These are phyloP conservation scores for Pichia sp. DNA, from an alignment of 1,139 yeast species.

Conservation along the genomic window DNA sequence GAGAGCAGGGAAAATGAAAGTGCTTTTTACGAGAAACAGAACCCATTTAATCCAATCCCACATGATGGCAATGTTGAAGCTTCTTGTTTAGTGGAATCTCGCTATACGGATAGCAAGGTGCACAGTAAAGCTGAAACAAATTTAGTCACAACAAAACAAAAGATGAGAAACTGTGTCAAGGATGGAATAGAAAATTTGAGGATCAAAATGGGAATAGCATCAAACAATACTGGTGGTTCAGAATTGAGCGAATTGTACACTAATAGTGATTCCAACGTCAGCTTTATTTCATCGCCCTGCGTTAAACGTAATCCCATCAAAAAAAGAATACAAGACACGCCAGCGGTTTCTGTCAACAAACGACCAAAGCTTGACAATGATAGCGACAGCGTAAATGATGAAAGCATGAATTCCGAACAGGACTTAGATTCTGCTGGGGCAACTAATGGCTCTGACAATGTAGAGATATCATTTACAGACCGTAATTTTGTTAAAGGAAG, in stretches of 20 bases:
- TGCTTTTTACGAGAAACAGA: too few species aligned
- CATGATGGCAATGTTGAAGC: too few species aligned
- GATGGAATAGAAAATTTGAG: too few species aligned
- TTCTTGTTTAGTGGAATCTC: too few species aligned
- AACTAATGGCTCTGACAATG: neutral
- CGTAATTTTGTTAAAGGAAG: neutral
- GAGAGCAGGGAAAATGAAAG: too few species aligned
- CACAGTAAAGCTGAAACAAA: too few species aligned
- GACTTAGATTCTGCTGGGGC: neutral
- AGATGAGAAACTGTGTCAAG: too few species aligned
- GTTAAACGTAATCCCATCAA: constrained; percentile 1
- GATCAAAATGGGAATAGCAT: neutral
- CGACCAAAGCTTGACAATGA: neutral
- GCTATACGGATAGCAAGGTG: too few species aligned
- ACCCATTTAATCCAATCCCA: too few species aligned
- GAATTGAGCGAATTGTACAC: neutral
- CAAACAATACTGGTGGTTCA: neutral
- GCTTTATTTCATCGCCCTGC: constrained; percentile 10
- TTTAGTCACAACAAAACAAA: too few species aligned
- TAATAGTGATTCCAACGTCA: neutral
- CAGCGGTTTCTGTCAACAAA: neutral
- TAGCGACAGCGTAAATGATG: neutral
- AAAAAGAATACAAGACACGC: neutral
- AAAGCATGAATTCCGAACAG: neutral
- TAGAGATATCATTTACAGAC: too few species aligned